A percentile compares a stretch with the other conserved stretches of the same genome.
These are phyloP conservation scores for Xylariaceae sp. DNA, from an alignment of 2,329 filamentous ascomycete species.

Conservation along the genomic window DNA sequence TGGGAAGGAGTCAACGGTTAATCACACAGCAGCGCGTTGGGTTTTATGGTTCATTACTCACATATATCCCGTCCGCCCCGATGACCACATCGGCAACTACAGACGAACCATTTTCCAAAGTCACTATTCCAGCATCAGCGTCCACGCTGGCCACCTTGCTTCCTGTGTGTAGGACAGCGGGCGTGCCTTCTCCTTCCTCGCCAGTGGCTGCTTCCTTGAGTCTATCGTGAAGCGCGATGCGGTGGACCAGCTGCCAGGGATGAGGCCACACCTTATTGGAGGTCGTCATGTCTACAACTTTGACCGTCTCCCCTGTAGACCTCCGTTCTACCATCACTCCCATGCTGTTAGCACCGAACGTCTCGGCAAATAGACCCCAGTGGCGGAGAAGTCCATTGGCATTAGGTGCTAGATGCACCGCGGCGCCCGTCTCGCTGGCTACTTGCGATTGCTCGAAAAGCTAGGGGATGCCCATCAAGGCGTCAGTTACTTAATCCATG, in stretches of 20 bases:
- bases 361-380: conserved; percentile 35
- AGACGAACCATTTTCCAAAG: conserved; percentile 13
- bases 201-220: conserved; percentile 42
- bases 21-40: too few species aligned
- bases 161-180: conserved; percentile 31
- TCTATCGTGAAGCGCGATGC: conserved; percentile 46
- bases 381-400: conserved; percentile 49
- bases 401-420: conserved; percentile 59
- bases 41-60: conserved; percentile 10
- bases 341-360: conserved; percentile 32
- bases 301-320: conserved; percentile 17
- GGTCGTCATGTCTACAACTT: conserved; percentile 31
- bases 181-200: conserved; percentile 31
- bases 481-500: too few species aligned
- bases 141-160: conserved; percentile 16
- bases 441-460: conserved; percentile 52
- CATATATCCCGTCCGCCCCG: conserved; percentile 23
- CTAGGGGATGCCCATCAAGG: conserved; percentile 31
- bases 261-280: conserved; percentile 45
- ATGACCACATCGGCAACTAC: conserved; percentile 17
- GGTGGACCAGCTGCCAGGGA: conserved; percentile 48
- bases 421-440: conserved; percentile 52
- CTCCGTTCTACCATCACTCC: conserved; percentile 20
- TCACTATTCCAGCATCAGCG: conserved; percentile 9
- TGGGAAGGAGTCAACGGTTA: too few species aligned